Percentiles rank a stretch among this genome's conserved stretches.
Evolutionary conservation across 2,329 filamentous ascomycete genomes (phyloP).

Genomic region (Aspergillus sp.): DNA sequence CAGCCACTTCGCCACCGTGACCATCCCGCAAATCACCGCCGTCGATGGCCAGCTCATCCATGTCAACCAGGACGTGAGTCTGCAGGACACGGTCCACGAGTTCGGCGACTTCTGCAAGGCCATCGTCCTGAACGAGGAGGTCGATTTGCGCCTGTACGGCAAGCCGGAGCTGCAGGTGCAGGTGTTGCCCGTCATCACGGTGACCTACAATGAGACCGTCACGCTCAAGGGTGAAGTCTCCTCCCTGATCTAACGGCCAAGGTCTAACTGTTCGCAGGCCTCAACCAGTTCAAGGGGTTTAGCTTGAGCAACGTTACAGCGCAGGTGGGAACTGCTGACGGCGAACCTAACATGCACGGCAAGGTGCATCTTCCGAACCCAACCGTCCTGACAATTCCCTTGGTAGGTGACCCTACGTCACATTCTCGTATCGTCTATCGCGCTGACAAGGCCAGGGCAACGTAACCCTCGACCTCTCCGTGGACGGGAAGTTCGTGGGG

Average conservation of each 20-base stretch:
- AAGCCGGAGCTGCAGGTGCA: constrained; percentile 44
- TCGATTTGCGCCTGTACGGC: constrained; percentile 44
- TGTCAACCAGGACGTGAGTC: constrained; percentile 36
- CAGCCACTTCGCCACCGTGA: constrained; percentile 36
- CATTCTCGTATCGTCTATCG: not conserved
- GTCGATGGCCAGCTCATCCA: constrained; percentile 33
- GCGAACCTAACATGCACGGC: constrained; percentile 47
- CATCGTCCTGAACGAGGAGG: constrained; percentile 40
- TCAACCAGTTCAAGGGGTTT: constrained; percentile 49
- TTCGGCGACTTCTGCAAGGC: constrained; percentile 43
- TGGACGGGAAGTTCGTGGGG: constrained; percentile 41
- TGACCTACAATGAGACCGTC: constrained; percentile 49
- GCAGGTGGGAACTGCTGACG: constrained; percentile 25
- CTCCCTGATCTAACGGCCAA: no score
- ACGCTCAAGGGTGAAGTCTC: constrained; percentile 47
- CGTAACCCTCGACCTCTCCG: constrained; percentile 45
- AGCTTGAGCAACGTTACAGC: constrained; percentile 41
- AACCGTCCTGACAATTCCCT: constrained; percentile 45
- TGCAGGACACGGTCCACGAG: constrained; percentile 36
- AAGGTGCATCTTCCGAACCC: constrained; percentile 51
- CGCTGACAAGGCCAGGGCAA: constrained; percentile 36
- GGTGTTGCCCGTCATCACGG: constrained; percentile 39
- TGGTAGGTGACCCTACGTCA: constrained; percentile 26
- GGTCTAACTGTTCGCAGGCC: constrained; percentile 32
- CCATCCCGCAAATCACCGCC: constrained; percentile 38